Evolutionary conservation across 2,329 filamentous ascomycete genomes (phyloP).

Genomic region (Myriosclerotinia curreyana): DNA sequence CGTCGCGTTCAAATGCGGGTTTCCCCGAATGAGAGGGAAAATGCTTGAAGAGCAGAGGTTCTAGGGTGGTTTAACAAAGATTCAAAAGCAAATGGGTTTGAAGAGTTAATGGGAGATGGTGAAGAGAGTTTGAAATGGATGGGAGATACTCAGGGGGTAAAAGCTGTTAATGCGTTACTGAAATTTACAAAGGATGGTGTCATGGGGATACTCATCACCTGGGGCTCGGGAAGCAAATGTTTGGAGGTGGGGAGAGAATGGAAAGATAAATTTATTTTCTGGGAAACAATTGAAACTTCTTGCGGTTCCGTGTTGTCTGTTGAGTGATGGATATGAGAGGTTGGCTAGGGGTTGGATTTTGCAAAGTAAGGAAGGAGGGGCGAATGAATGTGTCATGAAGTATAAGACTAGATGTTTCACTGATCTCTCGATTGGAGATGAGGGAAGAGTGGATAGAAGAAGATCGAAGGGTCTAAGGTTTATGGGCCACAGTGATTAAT

Average conservation of each 20-base stretch:
- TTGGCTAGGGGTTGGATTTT: neutral
- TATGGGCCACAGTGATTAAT: neutral
- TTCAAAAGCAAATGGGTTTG: neutral
- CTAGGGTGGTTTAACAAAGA: neutral
- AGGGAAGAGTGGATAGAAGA: neutral
- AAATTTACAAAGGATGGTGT: neutral
- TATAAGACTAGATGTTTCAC: neutral
- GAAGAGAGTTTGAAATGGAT: neutral
- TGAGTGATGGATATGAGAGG: constrained; percentile 1
- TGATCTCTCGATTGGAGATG: neutral
- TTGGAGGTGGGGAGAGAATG: neutral
- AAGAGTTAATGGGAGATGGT: neutral
- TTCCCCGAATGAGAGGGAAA: neutral
- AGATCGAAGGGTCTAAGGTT: neutral
- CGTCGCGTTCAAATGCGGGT: neutral
- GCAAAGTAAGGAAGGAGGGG: neutral
- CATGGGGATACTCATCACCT: neutral
- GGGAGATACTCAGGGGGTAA: neutral
- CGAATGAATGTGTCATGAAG: neutral
- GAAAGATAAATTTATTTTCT: neutral
- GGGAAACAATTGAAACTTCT: neutral
- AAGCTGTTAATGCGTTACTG: neutral
- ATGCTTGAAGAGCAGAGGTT: neutral
- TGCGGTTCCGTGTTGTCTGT: neutral
- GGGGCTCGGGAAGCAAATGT: neutral